Conservation (phyloP, 1,139 yeast genomes). For the Candida sp. region DNA sequence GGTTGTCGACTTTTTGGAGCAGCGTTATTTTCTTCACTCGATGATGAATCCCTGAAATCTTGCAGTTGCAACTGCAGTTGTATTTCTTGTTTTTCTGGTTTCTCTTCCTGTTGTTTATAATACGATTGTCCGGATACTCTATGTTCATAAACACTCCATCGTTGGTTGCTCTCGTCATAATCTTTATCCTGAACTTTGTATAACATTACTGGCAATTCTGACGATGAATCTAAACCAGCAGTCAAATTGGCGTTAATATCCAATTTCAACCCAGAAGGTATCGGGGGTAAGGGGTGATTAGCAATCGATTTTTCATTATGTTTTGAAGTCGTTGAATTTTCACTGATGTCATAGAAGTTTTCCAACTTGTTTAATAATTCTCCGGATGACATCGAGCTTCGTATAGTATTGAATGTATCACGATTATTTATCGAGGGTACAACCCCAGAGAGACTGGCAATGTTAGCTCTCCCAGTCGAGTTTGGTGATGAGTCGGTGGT, state of each 20-base stretch:
- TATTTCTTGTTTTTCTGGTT: too few species aligned
- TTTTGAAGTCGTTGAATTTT: background rate
- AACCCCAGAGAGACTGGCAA: background rate
- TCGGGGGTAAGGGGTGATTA: constrained; percentile 1
- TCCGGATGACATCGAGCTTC: constrained; percentile 32
- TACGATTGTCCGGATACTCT: constrained; percentile 1
- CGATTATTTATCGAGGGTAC: background rate
- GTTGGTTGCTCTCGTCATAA: constrained; percentile 20
- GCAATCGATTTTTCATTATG: background rate
- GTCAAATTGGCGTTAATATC: constrained; percentile 15
- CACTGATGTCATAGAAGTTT: constrained; percentile 6
- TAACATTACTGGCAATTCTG: constrained; percentile 26
- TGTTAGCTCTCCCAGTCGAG: background rate
- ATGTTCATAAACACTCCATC: constrained; percentile 27
- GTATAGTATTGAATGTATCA: constrained; percentile 8
- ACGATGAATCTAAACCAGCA: constrained; percentile 25
- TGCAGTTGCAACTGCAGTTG: too few species aligned
- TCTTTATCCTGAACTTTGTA: constrained; percentile 27
- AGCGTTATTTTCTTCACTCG: background rate
- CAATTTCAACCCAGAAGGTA: constrained; percentile 1
- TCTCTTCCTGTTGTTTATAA: background rate
- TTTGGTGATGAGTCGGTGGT: constrained; percentile 1
- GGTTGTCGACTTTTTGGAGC: background rate
- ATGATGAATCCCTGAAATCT: background rate
- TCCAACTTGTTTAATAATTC: constrained; percentile 32